Percentiles rank a stretch among this genome's conserved stretches.
phyloP scores from a whole-genome alignment of 495 filamentous ascomycete genomes.

The Hypoxylon lenormandii region DNA sequence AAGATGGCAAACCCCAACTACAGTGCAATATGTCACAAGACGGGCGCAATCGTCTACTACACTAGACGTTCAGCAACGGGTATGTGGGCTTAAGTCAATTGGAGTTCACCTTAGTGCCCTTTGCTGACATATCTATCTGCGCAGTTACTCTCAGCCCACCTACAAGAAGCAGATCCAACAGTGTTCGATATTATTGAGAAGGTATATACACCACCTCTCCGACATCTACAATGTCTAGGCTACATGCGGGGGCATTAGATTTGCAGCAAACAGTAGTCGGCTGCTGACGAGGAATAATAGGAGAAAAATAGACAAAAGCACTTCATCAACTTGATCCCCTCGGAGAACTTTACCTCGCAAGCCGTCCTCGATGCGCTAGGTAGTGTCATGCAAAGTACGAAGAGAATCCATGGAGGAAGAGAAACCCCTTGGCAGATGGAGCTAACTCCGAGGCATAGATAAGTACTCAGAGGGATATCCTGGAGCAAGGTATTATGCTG shows the following conservation, averaged over 20 bases:
- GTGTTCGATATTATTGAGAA: slow-evolving; percentile 90
- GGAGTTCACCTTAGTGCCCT: not conserved
- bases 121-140: slow-evolving; percentile 26
- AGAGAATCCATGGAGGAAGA: slow-evolving; percentile 8
- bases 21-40: slow-evolving; percentile 48
- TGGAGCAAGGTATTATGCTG: slow-evolving; percentile 95
- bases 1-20: slow-evolving; percentile 22
- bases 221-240: not conserved
- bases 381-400: slow-evolving; percentile 96
- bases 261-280: slow-evolving; percentile 20
- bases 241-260: not conserved
- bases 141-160: slow-evolving; percentile 80
- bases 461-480: slow-evolving; percentile 99
- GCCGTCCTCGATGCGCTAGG: slow-evolving; percentile 95
- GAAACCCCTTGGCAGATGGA: not conserved
- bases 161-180: slow-evolving; percentile 86
- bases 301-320: slow-evolving; percentile 96
- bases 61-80: slow-evolving; percentile 74
- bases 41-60: slow-evolving; percentile 64
- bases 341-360: slow-evolving; percentile 98
- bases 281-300: slow-evolving; percentile 58
- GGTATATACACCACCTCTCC: slow-evolving; percentile 60
- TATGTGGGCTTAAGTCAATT: slow-evolving; percentile 46
- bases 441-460: slow-evolving; percentile 65
- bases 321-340: slow-evolving; percentile 98